These are phyloP conservation scores for Phytophthora sp. DNA, from an alignment of 352 stramenopile species.

Conservation along the genomic window DNA sequence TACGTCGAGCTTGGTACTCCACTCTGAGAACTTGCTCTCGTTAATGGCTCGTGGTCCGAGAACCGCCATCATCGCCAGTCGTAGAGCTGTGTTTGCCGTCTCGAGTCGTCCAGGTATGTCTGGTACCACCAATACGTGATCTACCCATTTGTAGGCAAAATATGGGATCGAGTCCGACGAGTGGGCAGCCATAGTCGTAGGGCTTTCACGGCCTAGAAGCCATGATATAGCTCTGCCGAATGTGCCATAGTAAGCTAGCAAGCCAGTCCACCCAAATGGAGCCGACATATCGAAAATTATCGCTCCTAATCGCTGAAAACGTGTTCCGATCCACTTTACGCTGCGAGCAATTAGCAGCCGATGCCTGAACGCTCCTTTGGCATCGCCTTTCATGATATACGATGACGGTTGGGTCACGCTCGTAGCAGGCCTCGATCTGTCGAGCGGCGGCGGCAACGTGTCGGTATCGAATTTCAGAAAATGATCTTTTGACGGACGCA, in stretches of 20 bases:
- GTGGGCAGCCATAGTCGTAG: not conserved
- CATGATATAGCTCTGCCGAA: slow-evolving; percentile 21
- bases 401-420: not conserved
- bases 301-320: not conserved
- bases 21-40: slow-evolving; percentile 8
- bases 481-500: not conserved
- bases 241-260: not conserved
- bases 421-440: not conserved
- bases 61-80: not conserved
- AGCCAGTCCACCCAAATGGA: not conserved
- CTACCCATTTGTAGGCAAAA: slow-evolving; percentile 13
- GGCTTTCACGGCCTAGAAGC: slow-evolving; percentile 9
- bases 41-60: slow-evolving; percentile 2
- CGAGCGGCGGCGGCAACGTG: not conserved
- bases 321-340: not conserved
- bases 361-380: not conserved
- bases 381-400: slow-evolving; percentile 8
- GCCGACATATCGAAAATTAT: slow-evolving; percentile 1
- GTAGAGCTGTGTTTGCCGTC: not conserved
- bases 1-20: not conserved
- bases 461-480: not conserved
- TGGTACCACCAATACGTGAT: slow-evolving; percentile 3
- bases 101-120: slow-evolving; percentile 1
- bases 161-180: not conserved
- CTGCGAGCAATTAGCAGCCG: not conserved